Conservation (phyloP, 768 basidiomycete genomes). For the Lactarius quietus region DNA sequence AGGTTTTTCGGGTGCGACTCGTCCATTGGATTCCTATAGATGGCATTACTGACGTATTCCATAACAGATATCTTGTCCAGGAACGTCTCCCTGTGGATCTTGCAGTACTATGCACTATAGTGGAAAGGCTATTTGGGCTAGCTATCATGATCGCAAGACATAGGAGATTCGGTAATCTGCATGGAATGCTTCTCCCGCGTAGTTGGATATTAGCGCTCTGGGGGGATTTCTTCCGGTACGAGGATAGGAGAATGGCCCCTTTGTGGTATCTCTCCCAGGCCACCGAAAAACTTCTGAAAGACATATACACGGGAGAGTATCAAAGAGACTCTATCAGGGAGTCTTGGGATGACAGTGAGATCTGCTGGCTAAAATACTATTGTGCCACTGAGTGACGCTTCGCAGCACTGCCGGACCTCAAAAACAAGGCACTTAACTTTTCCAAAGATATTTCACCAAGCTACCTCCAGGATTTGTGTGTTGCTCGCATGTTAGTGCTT, state of each 20-base stretch:
- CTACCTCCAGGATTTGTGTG: slow-evolving; percentile 10
- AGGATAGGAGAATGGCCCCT: neutral
- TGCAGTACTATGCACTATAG: slow-evolving; percentile 46
- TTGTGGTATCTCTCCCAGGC: neutral
- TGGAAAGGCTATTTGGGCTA: slow-evolving; percentile 47
- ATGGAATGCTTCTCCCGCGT: slow-evolving; percentile 50
- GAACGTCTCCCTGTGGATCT: slow-evolving; percentile 41
- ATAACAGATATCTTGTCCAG: slow-evolving; percentile 44
- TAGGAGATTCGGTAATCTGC: slow-evolving; percentile 31
- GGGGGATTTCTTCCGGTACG: slow-evolving; percentile 20
- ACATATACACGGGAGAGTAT: slow-evolving; percentile 18
- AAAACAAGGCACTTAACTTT: neutral
- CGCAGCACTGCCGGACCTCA: neutral
- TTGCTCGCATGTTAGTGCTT: slow-evolving; percentile 15
- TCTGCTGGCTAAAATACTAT: neutral
- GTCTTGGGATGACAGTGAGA: neutral
- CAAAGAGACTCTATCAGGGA: neutral
- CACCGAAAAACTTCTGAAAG: slow-evolving; percentile 5
- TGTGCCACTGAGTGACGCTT: neutral
- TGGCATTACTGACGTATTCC: neutral
- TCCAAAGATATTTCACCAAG: neutral
- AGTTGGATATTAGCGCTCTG: slow-evolving; percentile 43
- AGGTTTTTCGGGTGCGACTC: slow-evolving; percentile 26
- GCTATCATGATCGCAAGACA: slow-evolving; percentile 37
- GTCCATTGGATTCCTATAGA: neutral